Percentiles rank a stretch among this genome's conserved stretches.
Conservation (phyloP, 345 rosid genomes). For the Moringa oleifera region DNA sequence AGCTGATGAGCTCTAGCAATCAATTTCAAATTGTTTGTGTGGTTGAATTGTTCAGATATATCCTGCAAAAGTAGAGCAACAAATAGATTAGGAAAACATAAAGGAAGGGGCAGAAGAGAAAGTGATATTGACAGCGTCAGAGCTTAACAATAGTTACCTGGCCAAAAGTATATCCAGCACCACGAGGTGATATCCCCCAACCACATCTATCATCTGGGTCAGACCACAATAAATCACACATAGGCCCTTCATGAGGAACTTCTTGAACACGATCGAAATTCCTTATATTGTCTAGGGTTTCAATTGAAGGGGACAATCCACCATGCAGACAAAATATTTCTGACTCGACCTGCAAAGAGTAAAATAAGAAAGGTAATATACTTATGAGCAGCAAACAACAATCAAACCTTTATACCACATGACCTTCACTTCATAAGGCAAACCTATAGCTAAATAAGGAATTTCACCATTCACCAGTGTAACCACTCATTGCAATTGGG, state of each 20-base stretch:
- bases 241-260: constrained; percentile 98
- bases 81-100: constrained; percentile 5
- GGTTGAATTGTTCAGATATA: constrained; percentile 95
- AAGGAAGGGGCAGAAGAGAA: not conserved
- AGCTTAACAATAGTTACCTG: constrained; percentile 42
- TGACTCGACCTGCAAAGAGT: constrained; percentile 70
- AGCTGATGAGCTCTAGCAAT: constrained; percentile 98
- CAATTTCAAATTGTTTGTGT: constrained; percentile 79
- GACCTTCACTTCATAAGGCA: not conserved
- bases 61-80: constrained; percentile 41
- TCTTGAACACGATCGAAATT: constrained; percentile 96
- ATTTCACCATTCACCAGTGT: too few species aligned
- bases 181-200: constrained; percentile 99
- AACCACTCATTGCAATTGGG: not conserved
- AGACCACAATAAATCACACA: constrained; percentile 99
- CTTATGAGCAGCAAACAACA: not conserved
- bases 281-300: constrained; percentile 91
- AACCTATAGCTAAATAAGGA: not conserved
- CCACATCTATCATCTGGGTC: constrained; percentile 98
- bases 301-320: constrained; percentile 95
- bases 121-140: not conserved
- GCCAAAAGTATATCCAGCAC: constrained; percentile 98
- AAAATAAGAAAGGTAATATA: constrained; percentile 1
- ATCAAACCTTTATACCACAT: not conserved
- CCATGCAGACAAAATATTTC: constrained; percentile 99